Evolutionary conservation across 202 grass and related monocot genomes (phyloP).

Genomic region (Bolboschoenoplectus hybrid): DNA sequence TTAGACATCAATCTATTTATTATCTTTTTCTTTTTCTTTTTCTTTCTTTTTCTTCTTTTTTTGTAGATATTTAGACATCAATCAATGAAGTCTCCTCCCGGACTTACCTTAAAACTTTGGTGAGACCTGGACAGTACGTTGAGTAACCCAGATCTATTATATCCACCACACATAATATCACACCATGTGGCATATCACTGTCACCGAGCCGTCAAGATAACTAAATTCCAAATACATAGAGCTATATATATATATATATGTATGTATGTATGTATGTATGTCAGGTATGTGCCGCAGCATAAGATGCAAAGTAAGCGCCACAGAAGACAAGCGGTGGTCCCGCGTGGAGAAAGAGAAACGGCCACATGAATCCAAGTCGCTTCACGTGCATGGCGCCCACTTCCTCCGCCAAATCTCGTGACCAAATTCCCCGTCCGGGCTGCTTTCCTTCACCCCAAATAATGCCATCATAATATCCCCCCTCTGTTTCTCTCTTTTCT

Average conservation of each 20-base stretch:
- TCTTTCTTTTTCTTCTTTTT: neutral
- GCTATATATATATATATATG: too few species aligned
- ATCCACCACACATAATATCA: neutral
- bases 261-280: too few species aligned
- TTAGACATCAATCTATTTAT: neutral
- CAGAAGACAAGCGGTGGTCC: neutral
- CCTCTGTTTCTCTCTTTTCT: neutral
- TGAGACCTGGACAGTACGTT: constrained; percentile 8
- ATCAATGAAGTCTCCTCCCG: constrained; percentile 12
- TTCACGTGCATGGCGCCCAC: constrained; percentile 52
- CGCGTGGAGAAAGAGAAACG: constrained; percentile 33
- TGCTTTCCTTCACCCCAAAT: constrained; percentile 2
- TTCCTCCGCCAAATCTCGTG: constrained; percentile 44
- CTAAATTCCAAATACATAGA: too few species aligned
- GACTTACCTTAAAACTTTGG: constrained; percentile 21
- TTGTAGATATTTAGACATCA: constrained; percentile 19
- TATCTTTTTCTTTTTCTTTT: neutral
- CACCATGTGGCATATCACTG: neutral
- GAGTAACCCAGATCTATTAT: neutral
- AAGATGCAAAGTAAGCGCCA: neutral
- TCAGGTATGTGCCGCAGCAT: neutral
- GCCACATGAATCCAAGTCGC: constrained; percentile 43
- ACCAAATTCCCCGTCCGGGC: constrained; percentile 29
- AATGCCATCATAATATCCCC: constrained; percentile 23
- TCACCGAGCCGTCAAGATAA: too few species aligned